Conservation (phyloP, 768 basidiomycete genomes). For the Pleurotus djamor region DNA sequence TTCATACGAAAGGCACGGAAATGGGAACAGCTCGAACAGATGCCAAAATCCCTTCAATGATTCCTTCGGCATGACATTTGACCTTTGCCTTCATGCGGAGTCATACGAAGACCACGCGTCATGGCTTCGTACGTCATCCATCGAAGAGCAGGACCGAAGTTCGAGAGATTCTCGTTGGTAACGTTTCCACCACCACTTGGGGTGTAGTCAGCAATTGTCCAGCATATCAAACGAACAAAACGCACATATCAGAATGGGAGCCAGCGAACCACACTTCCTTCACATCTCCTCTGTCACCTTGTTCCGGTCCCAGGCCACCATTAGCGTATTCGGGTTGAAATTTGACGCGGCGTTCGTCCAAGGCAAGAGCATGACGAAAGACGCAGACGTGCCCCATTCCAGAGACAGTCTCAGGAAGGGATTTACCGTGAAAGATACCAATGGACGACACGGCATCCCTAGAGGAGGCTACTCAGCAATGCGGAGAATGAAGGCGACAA, state of each 20-base stretch:
- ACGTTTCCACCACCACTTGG: constrained; percentile 16
- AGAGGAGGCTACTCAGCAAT: neutral
- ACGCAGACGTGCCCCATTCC: constrained; percentile 30
- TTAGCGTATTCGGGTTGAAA: constrained; percentile 39
- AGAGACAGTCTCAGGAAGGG: constrained; percentile 26
- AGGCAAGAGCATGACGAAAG: constrained; percentile 44
- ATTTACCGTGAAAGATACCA: constrained; percentile 25
- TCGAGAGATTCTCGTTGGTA: constrained; percentile 14
- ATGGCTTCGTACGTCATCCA: constrained; percentile 11
- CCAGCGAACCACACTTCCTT: constrained; percentile 31
- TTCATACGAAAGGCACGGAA: neutral
- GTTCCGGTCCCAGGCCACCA: neutral
- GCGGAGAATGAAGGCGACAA: neutral
- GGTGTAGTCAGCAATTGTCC: neutral
- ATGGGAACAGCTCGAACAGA: neutral
- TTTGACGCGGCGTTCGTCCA: constrained; percentile 46
- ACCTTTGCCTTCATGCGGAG: neutral
- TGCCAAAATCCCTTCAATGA: neutral
- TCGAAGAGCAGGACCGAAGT: constrained; percentile 13
- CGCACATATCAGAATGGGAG: constrained; percentile 29
- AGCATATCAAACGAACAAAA: neutral
- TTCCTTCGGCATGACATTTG: neutral
- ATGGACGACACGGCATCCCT: constrained; percentile 50
- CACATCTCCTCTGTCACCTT: constrained; percentile 9
- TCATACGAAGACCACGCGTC: neutral